A percentile compares a stretch with the other conserved stretches of the same genome.
Evolutionary conservation across 176 grass and related monocot species (phyloP).

Genomic region (Puccinellia tenuiflora): DNA sequence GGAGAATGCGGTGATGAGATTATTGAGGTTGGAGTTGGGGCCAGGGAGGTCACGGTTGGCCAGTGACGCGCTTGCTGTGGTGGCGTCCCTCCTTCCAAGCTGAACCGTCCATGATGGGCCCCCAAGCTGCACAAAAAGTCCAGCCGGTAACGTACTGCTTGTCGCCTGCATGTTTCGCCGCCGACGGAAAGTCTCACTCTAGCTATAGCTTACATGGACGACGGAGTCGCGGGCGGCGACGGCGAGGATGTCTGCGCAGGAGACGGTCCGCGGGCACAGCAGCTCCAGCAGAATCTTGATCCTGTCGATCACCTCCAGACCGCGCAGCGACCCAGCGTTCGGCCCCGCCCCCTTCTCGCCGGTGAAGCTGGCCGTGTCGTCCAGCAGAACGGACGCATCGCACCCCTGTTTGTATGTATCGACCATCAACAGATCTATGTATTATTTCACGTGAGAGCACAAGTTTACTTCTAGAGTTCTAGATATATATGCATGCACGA

Average conservation of each 20-base stretch:
- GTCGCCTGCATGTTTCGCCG: not conserved
- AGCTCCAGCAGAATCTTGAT: conserved; percentile 49
- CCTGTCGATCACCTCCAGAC: conserved; percentile 43
- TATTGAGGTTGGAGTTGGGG: conserved; percentile 26
- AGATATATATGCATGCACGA: not conserved
- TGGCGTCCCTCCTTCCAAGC: conserved; percentile 52
- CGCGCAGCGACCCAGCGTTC: conserved; percentile 51
- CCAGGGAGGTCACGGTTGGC: conserved; percentile 54
- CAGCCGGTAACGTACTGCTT: not conserved
- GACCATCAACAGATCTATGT: not conserved
- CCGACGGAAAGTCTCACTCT: not conserved
- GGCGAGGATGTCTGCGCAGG: conserved; percentile 57
- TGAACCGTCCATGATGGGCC: conserved; percentile 54
- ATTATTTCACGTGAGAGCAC: not conserved
- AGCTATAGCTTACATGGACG: conserved; percentile 26
- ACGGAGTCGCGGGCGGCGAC: conserved; percentile 59
- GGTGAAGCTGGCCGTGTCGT: conserved; percentile 54
- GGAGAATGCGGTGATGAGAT: conserved; percentile 43
- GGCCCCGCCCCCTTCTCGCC: conserved; percentile 47
- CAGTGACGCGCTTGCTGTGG: conserved; percentile 47
- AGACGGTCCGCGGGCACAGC: conserved; percentile 50
- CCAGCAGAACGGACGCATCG: conserved; percentile 55
- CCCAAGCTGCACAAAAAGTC: conserved; percentile 36
- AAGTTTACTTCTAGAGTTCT: too few relatives aligned
- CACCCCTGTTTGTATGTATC: conserved; percentile 36